phyloP scores from a whole-genome alignment of 1,284 basidiomycete species.

The Sutorius eximius region DNA sequence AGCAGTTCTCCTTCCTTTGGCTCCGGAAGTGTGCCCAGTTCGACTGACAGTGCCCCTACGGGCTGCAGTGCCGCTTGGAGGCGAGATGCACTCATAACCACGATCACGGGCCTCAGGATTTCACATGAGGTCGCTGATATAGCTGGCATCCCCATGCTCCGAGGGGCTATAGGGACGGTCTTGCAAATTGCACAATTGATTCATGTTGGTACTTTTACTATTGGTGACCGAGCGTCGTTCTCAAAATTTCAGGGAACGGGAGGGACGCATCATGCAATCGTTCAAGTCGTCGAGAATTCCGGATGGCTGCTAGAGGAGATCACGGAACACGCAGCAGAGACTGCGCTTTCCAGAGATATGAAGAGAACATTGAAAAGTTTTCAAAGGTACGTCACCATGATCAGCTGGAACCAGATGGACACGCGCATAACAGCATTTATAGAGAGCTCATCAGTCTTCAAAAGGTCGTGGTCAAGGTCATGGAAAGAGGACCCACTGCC shows the following conservation, averaged over 20 bases:
- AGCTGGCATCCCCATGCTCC: constrained; percentile 1
- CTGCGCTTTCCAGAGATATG: not conserved
- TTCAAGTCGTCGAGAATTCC: constrained; percentile 15
- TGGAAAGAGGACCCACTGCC: not conserved
- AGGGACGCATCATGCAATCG: constrained; percentile 19
- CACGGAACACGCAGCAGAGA: not conserved
- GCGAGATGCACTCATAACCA: not conserved
- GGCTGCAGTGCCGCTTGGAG: constrained; percentile 1
- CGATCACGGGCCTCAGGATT: constrained; percentile 13
- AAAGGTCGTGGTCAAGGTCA: constrained; percentile 10
- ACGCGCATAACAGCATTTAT: not conserved
- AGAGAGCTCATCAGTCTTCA: constrained; percentile 17
- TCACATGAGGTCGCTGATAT: constrained; percentile 15
- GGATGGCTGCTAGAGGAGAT: constrained; percentile 22
- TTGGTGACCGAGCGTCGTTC: not conserved
- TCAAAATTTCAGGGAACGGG: constrained; percentile 10
- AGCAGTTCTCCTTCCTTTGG: too few species aligned
- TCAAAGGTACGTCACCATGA: constrained; percentile 1
- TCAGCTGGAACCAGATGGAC: not conserved
- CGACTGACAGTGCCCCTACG: not conserved
- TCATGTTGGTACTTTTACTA: constrained; percentile 6
- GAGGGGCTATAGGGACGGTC: constrained; percentile 12
- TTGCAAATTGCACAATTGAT: constrained; percentile 12
- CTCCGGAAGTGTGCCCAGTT: not conserved
- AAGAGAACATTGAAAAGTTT: constrained; percentile 3